Evolutionary conservation across 1,139 yeast species (phyloP), one percentile per base, ranked within the genome.

Genomic region (Kurtzmaniella quercitrusa): DNA sequence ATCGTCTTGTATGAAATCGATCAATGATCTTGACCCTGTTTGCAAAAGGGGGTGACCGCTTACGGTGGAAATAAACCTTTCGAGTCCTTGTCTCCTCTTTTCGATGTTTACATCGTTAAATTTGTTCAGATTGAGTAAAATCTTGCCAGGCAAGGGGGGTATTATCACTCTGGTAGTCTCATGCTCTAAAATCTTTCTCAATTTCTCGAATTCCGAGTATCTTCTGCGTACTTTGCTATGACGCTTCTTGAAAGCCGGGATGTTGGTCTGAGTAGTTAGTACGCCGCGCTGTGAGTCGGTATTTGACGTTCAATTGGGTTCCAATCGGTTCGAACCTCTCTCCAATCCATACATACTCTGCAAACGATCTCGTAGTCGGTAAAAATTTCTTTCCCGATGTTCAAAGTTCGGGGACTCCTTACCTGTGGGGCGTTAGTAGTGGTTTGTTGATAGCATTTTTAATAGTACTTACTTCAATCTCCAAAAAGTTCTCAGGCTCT

Each of bases 21-120:
- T 82, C 51, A 93, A 73, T 1, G 87, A 81, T 52, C 81, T 79
- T n/a, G 93, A 81, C 0, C 96, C 95, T 0, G 96, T 87, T 63
- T 93, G 98, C 46, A 93, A 67, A 48, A 93, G 67, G 1, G 98
- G 98, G 61, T 93, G 98, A 9, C 96, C 95, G 16, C 95, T 95
- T 11, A 93, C 95, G 23, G 79, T 73, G 45, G 77, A 77, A 38
- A 93, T 62, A 63, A 94, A 93, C 57, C 79, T 79, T 59, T 90
- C 96, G 42, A 93, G 71, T 0, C 96, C 97, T 52, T 77, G 81
- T 46, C 96, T 72, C 54, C 98, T 75, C 47, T 81, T 82, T 56
- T 89, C 96, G 48, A 93, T 89, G 47, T 85, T 85, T 41, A 86
- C 83, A 48, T 88, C 95, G 47, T 82, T 82, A 61, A 91, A 91